Percentiles rank a stretch among this genome's conserved stretches.
Conservation (phyloP, 768 basidiomycete genomes). For the Vararia minispora region DNA sequence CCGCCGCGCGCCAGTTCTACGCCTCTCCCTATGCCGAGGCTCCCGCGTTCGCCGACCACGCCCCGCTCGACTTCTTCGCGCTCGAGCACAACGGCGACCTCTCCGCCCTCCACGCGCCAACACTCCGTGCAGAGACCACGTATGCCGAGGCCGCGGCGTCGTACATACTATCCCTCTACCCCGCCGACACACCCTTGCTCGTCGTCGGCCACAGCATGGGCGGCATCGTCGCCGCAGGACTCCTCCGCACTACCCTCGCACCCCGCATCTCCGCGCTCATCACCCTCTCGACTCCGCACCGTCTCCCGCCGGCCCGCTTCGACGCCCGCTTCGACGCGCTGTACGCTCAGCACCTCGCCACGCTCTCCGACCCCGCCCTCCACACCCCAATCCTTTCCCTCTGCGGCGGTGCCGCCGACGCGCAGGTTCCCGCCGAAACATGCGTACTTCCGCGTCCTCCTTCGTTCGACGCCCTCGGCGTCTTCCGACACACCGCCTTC, state of each 20-base stretch:
- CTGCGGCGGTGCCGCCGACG: constrained; percentile 86
- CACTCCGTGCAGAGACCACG: constrained; percentile 68
- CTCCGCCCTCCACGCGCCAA: constrained; percentile 88
- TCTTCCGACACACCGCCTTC: constrained; percentile 59
- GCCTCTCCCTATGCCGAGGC: constrained; percentile 45
- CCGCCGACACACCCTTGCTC: constrained; percentile 48
- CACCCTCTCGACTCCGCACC: constrained; percentile 95
- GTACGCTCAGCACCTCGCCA: constrained; percentile 37
- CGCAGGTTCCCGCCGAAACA: constrained; percentile 86
- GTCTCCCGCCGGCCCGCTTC: constrained; percentile 78
- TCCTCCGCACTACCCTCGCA: constrained; percentile 67
- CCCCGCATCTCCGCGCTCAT: constrained; percentile 62
- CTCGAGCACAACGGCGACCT: constrained; percentile 98
- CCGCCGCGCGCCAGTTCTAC: constrained; percentile 74
- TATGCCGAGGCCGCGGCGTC: constrained; percentile 63
- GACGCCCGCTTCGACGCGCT: constrained; percentile 71
- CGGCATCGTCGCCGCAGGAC: constrained; percentile 76
- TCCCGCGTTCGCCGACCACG: constrained; percentile 37
- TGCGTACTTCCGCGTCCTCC: constrained; percentile 44
- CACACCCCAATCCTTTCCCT: constrained; percentile 74
- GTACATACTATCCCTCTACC: constrained; percentile 75
- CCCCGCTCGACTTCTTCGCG: constrained; percentile 76
- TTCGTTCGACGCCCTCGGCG: constrained; percentile 6
- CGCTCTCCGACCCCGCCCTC: constrained; percentile 30
- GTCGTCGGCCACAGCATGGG: constrained; percentile 97